Percentiles rank a stretch among this genome's conserved stretches.
Conservation (phyloP, 192 early-diverging fungal species). For the Cladochytrium replicatum region DNA sequence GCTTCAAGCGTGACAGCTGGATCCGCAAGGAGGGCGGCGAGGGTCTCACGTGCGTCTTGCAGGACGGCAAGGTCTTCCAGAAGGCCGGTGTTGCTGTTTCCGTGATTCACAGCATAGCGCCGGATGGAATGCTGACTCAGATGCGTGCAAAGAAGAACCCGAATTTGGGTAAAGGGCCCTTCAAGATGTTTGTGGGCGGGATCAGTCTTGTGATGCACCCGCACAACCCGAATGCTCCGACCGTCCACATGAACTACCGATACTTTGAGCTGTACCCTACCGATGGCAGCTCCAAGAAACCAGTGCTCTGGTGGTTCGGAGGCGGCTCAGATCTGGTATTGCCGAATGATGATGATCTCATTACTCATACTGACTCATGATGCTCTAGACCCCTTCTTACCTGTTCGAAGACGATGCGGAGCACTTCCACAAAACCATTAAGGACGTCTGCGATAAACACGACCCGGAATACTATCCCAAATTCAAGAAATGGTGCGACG, state of each 20-base stretch:
- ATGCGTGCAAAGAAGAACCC: conserved; percentile 73
- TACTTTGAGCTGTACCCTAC: conserved; percentile 83
- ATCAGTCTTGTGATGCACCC: conserved; percentile 86
- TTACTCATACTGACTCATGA: not conserved
- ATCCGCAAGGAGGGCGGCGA: conserved; percentile 82
- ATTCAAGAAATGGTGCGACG: conserved; percentile 96
- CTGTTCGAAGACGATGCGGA: conserved; percentile 82
- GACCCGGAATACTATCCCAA: conserved; percentile 70
- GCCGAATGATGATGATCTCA: too few species aligned
- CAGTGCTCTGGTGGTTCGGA: conserved; percentile 88
- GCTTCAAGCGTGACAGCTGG: conserved; percentile 74
- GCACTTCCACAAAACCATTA: conserved; percentile 89
- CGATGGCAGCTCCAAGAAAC: conserved; percentile 38
- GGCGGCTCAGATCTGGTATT: conserved; percentile 83
- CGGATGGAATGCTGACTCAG: conserved; percentile 74
- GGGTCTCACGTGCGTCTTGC: conserved; percentile 84
- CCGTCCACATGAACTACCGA: conserved; percentile 93
- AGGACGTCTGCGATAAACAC: conserved; percentile 85
- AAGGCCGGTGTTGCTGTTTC: conserved; percentile 97
- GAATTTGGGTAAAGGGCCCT: conserved; percentile 40
- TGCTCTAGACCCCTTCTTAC: conserved; percentile 65
- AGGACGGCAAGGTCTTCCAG: conserved; percentile 86
- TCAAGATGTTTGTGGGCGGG: conserved; percentile 71
- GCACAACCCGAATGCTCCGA: conserved; percentile 92
- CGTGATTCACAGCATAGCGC: conserved; percentile 48